These are phyloP conservation scores for Dendrothele bispora DNA, from an alignment of 768 basidiomycete genomes.

Conservation along the genomic window DNA sequence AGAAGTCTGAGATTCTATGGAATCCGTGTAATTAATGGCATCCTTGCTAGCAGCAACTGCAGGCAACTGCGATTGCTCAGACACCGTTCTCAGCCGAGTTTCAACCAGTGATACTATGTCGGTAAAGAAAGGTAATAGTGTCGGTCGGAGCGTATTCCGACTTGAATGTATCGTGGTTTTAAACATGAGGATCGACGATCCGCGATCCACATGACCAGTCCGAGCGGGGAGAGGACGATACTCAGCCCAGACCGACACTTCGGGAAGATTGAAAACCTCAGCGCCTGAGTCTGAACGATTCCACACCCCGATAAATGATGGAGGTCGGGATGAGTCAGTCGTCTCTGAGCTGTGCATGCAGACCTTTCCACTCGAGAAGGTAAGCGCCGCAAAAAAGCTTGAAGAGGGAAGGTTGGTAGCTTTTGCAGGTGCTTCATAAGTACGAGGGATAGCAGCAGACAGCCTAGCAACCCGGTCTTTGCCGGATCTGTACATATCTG, in stretches of 20 bases:
- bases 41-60: background rate
- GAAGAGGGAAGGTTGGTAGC: constrained; percentile 49
- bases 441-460: constrained; percentile 52
- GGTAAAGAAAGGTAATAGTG: constrained; percentile 81
- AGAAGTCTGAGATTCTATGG: background rate
- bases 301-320: constrained; percentile 31
- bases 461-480: constrained; percentile 74
- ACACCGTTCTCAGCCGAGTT: constrained; percentile 61
- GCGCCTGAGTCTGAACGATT: constrained; percentile 50
- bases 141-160: constrained; percentile 80
- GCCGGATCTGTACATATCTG: constrained; percentile 83
- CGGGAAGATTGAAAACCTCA: constrained; percentile 73
- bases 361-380: constrained; percentile 85
- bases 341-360: constrained; percentile 60
- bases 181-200: constrained; percentile 68
- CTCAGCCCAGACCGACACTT: constrained; percentile 81
- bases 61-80: constrained; percentile 30
- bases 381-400: constrained; percentile 63
- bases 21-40: background rate
- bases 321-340: constrained; percentile 38
- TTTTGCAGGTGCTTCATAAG: constrained; percentile 29
- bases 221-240: constrained; percentile 61
- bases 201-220: constrained; percentile 31
- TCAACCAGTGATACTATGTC: constrained; percentile 74
- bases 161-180: constrained; percentile 90